Base-by-base conservation (phyloP, 208 protist species). In the Leishmania braziliensis region DNA sequence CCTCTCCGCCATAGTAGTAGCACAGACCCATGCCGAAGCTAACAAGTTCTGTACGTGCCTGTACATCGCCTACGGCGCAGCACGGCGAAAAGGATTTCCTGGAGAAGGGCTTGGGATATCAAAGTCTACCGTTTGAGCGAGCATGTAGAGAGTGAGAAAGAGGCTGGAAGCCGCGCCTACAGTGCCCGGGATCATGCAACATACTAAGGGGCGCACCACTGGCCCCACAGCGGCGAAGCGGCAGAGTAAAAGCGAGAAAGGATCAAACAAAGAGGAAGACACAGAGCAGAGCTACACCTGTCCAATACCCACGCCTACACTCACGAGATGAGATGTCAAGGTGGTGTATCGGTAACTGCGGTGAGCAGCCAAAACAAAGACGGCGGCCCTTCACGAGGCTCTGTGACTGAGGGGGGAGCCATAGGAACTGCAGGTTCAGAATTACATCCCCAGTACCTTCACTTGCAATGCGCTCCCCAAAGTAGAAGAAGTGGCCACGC, bases 401-500 rank as follows among this genome's bases (percentile, higher is more conserved):
- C 26, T n/a, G 1, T 29, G 71, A 58, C 50, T 33, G 33, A 33
- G 33, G 33, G 33, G 50, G 71, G 16, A 23, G n/a, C 29, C 29
- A 23, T 12, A 48, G 46, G 18, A 6, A 46, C 18, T 20, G 73
- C 85, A 91, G 5, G 58, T 63, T 12, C 26, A 63, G 8, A 16
- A 63, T 63, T 18, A n/a, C 20, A 33, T 63, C 58, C 58, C 58
- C 58, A 29, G 26, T 5, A 8, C 2, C 26, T 2, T 6, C 26
- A 63, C 26, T n/a, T 10, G 0, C 29, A 0, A 77, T 83, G n/a
- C 39, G 72, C 60, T 78, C 48, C n/a, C 83, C 85, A 48, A 92
- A 74, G 84, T 92, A 92, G 46, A 60, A 36, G 36, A 88, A 53
- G 74, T 92, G 89, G 68, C 91, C 83, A 5, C 26, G 43, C 16